A percentile compares a stretch with the other conserved stretches of the same genome.
Evolutionary conservation across 2,329 filamentous ascomycete genomes (phyloP).

Genomic region (Alternaria sp.): DNA sequence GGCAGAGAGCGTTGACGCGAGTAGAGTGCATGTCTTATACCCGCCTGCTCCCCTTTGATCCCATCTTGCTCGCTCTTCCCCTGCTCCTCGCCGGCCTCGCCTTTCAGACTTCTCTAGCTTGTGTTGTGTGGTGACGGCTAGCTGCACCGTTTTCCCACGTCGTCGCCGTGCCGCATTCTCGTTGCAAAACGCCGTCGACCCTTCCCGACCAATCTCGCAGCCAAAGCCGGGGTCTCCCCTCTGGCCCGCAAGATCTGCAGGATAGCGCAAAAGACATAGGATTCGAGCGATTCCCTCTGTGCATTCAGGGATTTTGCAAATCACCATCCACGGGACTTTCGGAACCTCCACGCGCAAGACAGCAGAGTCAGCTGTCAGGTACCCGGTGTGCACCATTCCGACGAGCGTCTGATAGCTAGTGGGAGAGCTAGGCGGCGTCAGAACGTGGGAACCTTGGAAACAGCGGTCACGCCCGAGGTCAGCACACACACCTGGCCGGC

Average conservation of each 20-base stretch:
- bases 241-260: conserved; percentile 21
- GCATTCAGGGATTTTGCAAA: not conserved
- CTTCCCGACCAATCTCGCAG: conserved; percentile 22
- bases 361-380: conserved; percentile 18
- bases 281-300: not conserved
- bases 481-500: conserved; percentile 13
- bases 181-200: conserved; percentile 10
- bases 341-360: not conserved
- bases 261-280: conserved; percentile 1
- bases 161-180: conserved; percentile 9
- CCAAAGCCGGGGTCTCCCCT: conserved; percentile 11
- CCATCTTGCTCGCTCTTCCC: not conserved
- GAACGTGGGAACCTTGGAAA: conserved; percentile 21
- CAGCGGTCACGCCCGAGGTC: conserved; percentile 30
- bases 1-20: not conserved
- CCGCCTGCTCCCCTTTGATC: not conserved
- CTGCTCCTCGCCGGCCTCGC: not conserved
- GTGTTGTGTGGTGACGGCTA: conserved; percentile 8
- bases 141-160: conserved; percentile 9
- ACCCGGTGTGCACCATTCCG: conserved; percentile 12
- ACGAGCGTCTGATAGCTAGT: conserved; percentile 24
- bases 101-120: not conserved
- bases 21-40: conserved; percentile 1
- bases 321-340: conserved; percentile 4
- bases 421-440: conserved; percentile 16